phyloP scores from a whole-genome alignment of 257 asterid species.

The Lycium barbarum region DNA sequence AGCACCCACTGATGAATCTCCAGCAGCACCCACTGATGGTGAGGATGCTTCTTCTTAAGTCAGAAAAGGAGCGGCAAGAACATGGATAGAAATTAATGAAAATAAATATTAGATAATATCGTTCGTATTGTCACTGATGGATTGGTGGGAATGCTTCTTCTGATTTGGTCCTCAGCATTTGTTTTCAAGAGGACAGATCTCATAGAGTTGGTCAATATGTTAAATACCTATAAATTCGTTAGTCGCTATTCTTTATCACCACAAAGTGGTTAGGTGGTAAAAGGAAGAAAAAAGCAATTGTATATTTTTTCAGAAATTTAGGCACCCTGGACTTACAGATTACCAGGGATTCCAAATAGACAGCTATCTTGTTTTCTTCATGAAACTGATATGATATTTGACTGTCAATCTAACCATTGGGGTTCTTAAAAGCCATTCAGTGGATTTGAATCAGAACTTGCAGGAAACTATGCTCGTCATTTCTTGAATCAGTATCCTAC shows the following conservation, averaged over 20 bases:
- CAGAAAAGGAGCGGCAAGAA: neutral
- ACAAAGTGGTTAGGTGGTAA: slow-evolving; percentile 10
- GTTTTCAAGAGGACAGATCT: slow-evolving; percentile 24
- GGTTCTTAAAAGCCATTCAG: neutral
- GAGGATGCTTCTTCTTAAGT: neutral
- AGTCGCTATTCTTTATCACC: slow-evolving; percentile 12
- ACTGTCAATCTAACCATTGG: neutral
- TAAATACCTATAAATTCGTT: slow-evolving; percentile 9
- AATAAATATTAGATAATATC: neutral
- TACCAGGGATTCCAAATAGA: slow-evolving; percentile 19
- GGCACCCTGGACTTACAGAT: neutral
- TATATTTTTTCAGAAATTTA: slow-evolving; percentile 21
- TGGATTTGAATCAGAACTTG: neutral
- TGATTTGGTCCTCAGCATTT: neutral
- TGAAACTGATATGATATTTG: neutral
- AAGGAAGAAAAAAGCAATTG: neutral
- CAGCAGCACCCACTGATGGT: neutral
- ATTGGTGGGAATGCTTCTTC: slow-evolving; percentile 14
- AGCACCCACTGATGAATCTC: neutral
- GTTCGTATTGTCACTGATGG: neutral
- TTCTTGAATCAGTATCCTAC: neutral
- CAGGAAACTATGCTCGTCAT: neutral
- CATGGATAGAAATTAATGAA: neutral
- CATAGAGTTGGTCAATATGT: neutral
- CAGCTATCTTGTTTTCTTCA: neutral